Evolutionary conservation across 805 yeast genomes (phyloP).

Genomic region (Ogataea degrootiae): DNA sequence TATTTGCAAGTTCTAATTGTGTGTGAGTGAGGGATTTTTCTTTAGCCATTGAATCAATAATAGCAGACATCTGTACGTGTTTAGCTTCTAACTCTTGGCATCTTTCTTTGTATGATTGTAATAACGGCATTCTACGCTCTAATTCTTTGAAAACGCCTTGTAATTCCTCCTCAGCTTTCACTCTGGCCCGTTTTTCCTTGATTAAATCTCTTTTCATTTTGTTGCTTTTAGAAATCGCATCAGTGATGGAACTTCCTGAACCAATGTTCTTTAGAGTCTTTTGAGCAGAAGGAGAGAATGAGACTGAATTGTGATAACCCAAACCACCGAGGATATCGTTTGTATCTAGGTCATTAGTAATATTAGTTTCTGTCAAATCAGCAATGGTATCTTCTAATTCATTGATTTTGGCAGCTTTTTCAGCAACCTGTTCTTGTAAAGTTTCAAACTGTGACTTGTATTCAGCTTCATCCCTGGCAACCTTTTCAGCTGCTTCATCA

Average conservation of each 20-base stretch:
- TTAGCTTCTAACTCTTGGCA: conserved; percentile 53
- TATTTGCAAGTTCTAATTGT: conserved; percentile 20
- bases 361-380: conserved; percentile 29
- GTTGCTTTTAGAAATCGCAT: conserved; percentile 60
- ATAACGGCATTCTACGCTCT: conserved; percentile 72
- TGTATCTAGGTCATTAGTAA: conserved; percentile 7
- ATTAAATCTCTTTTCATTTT: conserved; percentile 60
- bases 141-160: conserved; percentile 69
- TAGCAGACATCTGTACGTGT: conserved; percentile 47
- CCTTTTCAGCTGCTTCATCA: conserved; percentile 36
- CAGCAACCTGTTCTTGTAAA: conserved; percentile 32
- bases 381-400: conserved; percentile 43
- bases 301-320: conserved; percentile 15
- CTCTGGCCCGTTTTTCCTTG: conserved; percentile 67
- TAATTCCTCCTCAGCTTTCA: conserved; percentile 63
- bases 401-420: conserved; percentile 34
- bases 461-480: conserved; percentile 33
- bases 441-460: conserved; percentile 34
- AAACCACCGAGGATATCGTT: conserved; percentile 18
- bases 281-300: conserved; percentile 54
- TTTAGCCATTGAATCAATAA: conserved; percentile 48
- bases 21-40: conserved; percentile 31
- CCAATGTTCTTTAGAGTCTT: conserved; percentile 39
- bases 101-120: conserved; percentile 60
- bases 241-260: conserved; percentile 56